phyloP scores from a whole-genome alignment of 2,329 filamentous ascomycete species.

The Parafenestella ontariensis region DNA sequence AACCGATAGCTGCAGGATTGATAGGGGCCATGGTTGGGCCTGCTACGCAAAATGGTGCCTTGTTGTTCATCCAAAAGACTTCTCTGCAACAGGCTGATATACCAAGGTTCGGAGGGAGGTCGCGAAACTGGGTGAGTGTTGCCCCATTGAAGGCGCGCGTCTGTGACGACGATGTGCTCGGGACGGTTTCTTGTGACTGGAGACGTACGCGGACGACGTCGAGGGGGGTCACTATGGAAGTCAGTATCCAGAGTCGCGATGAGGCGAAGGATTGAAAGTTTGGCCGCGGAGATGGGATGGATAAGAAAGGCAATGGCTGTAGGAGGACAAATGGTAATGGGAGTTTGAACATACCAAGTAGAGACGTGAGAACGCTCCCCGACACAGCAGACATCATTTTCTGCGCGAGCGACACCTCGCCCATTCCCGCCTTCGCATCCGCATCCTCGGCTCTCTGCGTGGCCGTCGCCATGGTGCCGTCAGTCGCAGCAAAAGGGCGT shows the following conservation, averaged over 20 bases:
- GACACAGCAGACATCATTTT: conserved; percentile 95
- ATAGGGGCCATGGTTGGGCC: conserved; percentile 58
- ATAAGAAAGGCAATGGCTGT: not conserved
- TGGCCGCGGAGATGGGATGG: not conserved
- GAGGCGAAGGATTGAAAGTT: not conserved
- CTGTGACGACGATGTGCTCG: conserved; percentile 61
- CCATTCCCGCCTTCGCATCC: conserved; percentile 51
- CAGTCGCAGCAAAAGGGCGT: conserved; percentile 5
- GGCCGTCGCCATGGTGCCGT: conserved; percentile 36
- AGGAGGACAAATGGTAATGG: not conserved
- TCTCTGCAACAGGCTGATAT: conserved; percentile 95
- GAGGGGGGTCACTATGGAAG: conserved; percentile 79
- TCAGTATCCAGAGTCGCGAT: conserved; percentile 14
- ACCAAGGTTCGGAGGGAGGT: conserved; percentile 82
- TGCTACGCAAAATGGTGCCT: conserved; percentile 81
- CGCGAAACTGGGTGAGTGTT: conserved; percentile 60
- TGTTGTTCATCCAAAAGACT: conserved; percentile 94
- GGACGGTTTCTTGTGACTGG: conserved; percentile 77
- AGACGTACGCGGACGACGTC: conserved; percentile 95
- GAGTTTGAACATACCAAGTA: conserved; percentile 73
- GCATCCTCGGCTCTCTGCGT: conserved; percentile 50
- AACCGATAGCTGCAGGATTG: conserved; percentile 57
- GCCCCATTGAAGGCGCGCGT: conserved; percentile 35
- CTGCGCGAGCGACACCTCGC: conserved; percentile 80
- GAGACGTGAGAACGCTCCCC: conserved; percentile 86